Conservation (phyloP, 371 early-diverging fungal genomes). For the Blakeslea trispora region DNA sequence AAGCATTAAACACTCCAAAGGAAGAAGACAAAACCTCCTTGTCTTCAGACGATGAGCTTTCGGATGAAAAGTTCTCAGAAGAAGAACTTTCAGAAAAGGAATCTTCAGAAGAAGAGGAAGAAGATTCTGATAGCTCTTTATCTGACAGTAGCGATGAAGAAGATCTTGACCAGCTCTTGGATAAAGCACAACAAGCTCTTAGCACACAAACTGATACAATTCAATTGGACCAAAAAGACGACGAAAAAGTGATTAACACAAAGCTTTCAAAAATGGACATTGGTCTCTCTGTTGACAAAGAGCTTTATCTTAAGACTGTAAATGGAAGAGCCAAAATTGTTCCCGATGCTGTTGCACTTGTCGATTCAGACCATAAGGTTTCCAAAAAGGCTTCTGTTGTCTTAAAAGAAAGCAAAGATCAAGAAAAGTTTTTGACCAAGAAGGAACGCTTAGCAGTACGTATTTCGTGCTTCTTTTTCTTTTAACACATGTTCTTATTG, state of each 20-base stretch:
- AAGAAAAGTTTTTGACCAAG: conserved; percentile 21
- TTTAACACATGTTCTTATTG: no score
- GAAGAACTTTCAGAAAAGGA: conserved; percentile 6
- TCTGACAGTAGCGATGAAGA: conserved; percentile 18
- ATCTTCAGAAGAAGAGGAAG: background rate
- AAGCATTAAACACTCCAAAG: background rate
- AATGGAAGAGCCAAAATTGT: conserved; percentile 24
- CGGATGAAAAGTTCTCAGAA: conserved; percentile 11
- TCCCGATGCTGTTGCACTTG: conserved; percentile 24
- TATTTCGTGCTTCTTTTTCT: conserved; percentile 1
- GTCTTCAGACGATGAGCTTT: background rate
- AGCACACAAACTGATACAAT: conserved; percentile 29
- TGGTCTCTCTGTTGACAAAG: conserved; percentile 29
- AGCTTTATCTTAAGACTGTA: conserved; percentile 33
- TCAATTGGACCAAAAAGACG: conserved; percentile 11
- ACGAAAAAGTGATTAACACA: conserved; percentile 16
- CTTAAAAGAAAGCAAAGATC: conserved; percentile 23
- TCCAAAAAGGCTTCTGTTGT: conserved; percentile 24
- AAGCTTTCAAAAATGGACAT: conserved; percentile 45
- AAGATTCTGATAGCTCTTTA: background rate
- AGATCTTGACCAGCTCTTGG: conserved; percentile 48
- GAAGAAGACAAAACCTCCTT: conserved; percentile 9
- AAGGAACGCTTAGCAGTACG: conserved; percentile 45
- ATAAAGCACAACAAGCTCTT: conserved; percentile 53
- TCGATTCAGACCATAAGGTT: conserved; percentile 11